Evolutionary conservation across 2,329 filamentous ascomycete genomes (phyloP).

Genomic region (Phaeosphaeria sp.): DNA sequence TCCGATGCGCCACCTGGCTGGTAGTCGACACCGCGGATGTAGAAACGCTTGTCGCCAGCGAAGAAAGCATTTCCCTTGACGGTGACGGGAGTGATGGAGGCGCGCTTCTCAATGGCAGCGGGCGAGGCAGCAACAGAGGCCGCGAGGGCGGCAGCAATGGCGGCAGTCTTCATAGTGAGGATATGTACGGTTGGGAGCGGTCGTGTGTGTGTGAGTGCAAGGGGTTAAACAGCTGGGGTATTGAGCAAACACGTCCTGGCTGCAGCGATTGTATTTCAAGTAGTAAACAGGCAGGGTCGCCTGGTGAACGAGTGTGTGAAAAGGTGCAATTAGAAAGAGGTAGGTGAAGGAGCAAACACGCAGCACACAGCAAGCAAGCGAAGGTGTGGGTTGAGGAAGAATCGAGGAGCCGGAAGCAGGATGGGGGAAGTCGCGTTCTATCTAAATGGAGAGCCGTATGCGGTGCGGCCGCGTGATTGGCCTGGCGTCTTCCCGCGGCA

Average conservation of each 20-base stretch:
- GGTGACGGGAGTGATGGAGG: slow-evolving; percentile 60
- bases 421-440: slow-evolving; percentile 1
- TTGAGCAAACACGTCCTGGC: slow-evolving; percentile 7
- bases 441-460: background rate
- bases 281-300: slow-evolving; percentile 19
- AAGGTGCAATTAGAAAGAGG: slow-evolving; percentile 21
- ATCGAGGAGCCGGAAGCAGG: slow-evolving; percentile 7
- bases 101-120: slow-evolving; percentile 47
- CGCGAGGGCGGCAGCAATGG: slow-evolving; percentile 56
- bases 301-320: slow-evolving; percentile 29
- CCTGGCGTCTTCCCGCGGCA: slow-evolving; percentile 1
- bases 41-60: slow-evolving; percentile 66
- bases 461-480: background rate
- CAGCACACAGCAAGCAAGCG: slow-evolving; percentile 4
- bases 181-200: slow-evolving; percentile 12
- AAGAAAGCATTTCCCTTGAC: slow-evolving; percentile 73
- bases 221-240: background rate
- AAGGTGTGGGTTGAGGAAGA: slow-evolving; percentile 4
- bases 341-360: slow-evolving; percentile 4
- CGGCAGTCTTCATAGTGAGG: slow-evolving; percentile 60
- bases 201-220: slow-evolving; percentile 7
- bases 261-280: slow-evolving; percentile 13
- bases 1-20: slow-evolving; percentile 69
- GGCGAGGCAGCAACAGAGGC: slow-evolving; percentile 56
- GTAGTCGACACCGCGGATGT: slow-evolving; percentile 70